Conservation (phyloP, 164 flowering plant genomes). For the Vitis amurensis region DNA sequence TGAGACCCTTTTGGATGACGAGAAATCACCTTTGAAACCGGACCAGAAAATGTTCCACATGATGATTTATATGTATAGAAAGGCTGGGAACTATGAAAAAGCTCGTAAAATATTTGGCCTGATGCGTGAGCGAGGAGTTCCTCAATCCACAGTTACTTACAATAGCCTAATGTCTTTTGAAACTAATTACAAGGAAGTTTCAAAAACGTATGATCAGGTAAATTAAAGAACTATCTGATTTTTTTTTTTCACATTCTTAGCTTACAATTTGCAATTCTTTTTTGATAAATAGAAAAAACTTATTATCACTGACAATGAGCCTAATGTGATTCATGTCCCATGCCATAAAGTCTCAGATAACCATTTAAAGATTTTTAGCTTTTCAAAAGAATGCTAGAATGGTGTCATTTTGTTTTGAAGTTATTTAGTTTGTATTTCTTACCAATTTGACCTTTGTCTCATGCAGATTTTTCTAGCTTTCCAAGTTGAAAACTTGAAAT, state of each 20-base stretch:
- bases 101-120: slow-evolving; percentile 71
- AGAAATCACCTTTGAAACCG: slow-evolving; percentile 69
- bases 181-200: slow-evolving; percentile 87
- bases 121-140: slow-evolving; percentile 83
- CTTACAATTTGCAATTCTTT: neutral
- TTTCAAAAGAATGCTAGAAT: too few species aligned
- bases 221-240: neutral
- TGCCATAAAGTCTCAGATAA: too few species aligned
- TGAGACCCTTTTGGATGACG: slow-evolving; percentile 58
- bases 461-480: neutral
- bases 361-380: too few species aligned
- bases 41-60: slow-evolving; percentile 97
- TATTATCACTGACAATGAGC: neutral
- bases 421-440: too few species aligned
- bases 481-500: neutral
- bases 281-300: neutral
- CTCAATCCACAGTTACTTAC: slow-evolving; percentile 78
- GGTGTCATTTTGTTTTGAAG: neutral
- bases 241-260: neutral
- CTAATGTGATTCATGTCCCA: neutral
- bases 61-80: slow-evolving; percentile 96
- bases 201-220: slow-evolving; percentile 91
- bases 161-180: slow-evolving; percentile 97
- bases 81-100: slow-evolving; percentile 76
- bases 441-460: neutral